Evolutionary conservation across 768 basidiomycete genomes (phyloP).

Genomic region (Boletellus ananas): DNA sequence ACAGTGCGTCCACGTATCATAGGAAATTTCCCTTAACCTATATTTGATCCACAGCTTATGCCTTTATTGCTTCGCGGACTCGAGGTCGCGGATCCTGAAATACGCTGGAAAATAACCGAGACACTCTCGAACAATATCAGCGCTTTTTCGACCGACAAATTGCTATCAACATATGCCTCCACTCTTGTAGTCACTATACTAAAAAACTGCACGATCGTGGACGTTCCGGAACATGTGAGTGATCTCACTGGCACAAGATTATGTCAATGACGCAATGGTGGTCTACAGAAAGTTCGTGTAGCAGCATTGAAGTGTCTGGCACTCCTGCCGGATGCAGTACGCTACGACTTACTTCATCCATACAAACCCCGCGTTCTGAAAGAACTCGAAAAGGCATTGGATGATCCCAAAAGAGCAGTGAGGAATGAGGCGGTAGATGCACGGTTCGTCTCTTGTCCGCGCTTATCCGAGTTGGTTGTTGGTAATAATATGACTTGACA

Average conservation of each 20-base stretch:
- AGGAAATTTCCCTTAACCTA: not conserved
- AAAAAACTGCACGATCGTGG: conserved; percentile 49
- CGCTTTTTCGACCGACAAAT: conserved; percentile 45
- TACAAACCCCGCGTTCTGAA: conserved; percentile 70
- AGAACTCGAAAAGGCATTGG: conserved; percentile 70
- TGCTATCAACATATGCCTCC: conserved; percentile 65
- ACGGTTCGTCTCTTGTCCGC: conserved; percentile 33
- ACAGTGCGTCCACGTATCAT: conserved; percentile 36
- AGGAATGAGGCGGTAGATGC: conserved; percentile 88
- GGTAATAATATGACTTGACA: conserved; percentile 8
- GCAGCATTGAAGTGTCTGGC: conserved; percentile 74
- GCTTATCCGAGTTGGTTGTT: not conserved
- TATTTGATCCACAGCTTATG: conserved; percentile 57
- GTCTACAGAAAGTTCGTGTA: conserved; percentile 63
- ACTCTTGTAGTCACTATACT: conserved; percentile 72
- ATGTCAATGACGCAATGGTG: not conserved
- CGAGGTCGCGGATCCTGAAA: conserved; percentile 65
- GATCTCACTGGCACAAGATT: not conserved
- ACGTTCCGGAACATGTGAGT: conserved; percentile 56
- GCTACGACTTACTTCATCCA: conserved; percentile 81
- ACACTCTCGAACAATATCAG: conserved; percentile 70
- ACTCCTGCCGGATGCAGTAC: conserved; percentile 68
- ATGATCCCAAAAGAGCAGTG: conserved; percentile 85
- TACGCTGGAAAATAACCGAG: conserved; percentile 78
- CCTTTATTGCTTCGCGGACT: conserved; percentile 86